Conservation (phyloP, 1,139 yeast genomes). For the Lodderomyces orthopsilosis region DNA sequence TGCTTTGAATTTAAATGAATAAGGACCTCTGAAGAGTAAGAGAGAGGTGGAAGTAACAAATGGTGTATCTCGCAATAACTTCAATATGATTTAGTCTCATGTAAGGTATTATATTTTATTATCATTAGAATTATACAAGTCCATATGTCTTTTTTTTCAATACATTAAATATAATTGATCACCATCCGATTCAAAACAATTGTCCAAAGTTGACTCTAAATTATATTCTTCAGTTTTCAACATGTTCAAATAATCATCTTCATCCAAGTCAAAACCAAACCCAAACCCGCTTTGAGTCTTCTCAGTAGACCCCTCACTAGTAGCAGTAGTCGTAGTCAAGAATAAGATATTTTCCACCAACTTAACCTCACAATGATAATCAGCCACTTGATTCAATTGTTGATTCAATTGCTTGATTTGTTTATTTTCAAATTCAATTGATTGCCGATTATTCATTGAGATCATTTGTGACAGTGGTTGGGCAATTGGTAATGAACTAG, state of each 20-base stretch:
- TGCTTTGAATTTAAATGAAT: too few species aligned
- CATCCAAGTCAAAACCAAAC: conserved; percentile 12
- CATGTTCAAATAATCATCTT: conserved; percentile 19
- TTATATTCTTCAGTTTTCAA: conserved; percentile 23
- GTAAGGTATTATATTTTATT: too few species aligned
- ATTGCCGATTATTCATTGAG: conserved; percentile 24
- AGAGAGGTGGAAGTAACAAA: too few species aligned
- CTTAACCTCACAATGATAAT: conserved; percentile 13
- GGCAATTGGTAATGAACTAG: conserved; percentile 5
- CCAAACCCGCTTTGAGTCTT: background rate
- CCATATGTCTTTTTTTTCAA: conserved; percentile 4
- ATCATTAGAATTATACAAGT: too few species aligned
- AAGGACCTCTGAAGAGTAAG: too few species aligned
- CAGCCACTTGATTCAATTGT: conserved; percentile 14
- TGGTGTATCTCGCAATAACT: too few species aligned
- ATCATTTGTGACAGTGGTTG: conserved; percentile 8
- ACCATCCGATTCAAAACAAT: conserved; percentile 8
- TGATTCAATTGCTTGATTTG: conserved; percentile 18
- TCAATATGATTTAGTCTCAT: too few species aligned
- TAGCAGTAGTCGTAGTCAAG: conserved; percentile 4
- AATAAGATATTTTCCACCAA: conserved; percentile 29
- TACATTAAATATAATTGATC: conserved; percentile 8
- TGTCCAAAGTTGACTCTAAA: conserved; percentile 9
- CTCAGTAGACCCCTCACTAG: background rate
- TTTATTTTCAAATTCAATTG: conserved; percentile 24